phyloP scores from a whole-genome alignment of 2,329 filamentous ascomycete genomes.

The Ramularia collo-cygni region DNA sequence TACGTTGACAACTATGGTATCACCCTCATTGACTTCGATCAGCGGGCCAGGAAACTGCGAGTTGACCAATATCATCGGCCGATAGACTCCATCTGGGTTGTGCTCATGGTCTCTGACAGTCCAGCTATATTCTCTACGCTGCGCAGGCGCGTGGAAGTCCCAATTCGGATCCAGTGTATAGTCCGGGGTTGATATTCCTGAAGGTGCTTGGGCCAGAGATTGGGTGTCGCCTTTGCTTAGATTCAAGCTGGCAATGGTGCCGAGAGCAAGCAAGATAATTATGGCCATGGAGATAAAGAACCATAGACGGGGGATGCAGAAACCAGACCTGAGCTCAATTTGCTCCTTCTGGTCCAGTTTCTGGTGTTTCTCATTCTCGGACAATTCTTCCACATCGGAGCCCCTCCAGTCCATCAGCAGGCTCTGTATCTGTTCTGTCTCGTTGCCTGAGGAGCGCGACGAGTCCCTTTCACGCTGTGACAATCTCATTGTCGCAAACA shows the following conservation, averaged over 20 bases:
- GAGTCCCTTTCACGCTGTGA: too few relatives aligned
- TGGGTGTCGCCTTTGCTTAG: too few relatives aligned
- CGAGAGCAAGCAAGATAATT: not conserved
- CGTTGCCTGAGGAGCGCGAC: not conserved
- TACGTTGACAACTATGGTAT: conserved; percentile 38
- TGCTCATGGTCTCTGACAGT: conserved; percentile 50
- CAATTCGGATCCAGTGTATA: conserved; percentile 54
- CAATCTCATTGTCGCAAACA: not conserved
- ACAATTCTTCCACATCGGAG: too few relatives aligned
- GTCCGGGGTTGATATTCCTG: conserved; percentile 27
- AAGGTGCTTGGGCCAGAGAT: too few relatives aligned
- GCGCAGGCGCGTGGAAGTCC: conserved; percentile 46
- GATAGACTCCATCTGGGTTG: conserved; percentile 51
- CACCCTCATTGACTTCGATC: conserved; percentile 42
- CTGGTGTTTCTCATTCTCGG: conserved; percentile 1
- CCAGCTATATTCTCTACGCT: conserved; percentile 54
- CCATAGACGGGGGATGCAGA: conserved; percentile 1
- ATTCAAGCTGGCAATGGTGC: too few relatives aligned
- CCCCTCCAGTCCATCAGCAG: conserved; percentile 13
- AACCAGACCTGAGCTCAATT: not conserved
- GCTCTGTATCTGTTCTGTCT: conserved; percentile 14
- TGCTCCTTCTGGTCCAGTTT: not conserved
- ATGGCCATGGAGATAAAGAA: not conserved
- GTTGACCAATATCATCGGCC: conserved; percentile 40
- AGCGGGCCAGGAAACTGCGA: conserved; percentile 45